phyloP scores from a whole-genome alignment of 192 early-diverging fungal species.

The Mortierella hygrophila region DNA sequence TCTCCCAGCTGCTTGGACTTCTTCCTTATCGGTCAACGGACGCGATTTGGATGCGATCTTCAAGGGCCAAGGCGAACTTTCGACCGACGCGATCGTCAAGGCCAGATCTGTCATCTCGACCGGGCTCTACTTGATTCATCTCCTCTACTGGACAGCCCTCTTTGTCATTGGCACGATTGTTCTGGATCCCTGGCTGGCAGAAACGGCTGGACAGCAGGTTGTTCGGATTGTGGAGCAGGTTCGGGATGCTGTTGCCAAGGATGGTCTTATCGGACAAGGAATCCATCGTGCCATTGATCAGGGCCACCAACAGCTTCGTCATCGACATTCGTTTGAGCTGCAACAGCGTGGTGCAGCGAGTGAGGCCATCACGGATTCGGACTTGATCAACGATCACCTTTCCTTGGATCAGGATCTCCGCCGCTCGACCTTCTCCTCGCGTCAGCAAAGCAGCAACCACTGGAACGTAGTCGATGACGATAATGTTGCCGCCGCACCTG shows the following conservation, averaged over 20 bases:
- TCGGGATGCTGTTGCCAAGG: conserved; percentile 18
- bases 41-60: conserved; percentile 44
- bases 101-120: conserved; percentile 40
- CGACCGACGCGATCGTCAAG: conserved; percentile 40
- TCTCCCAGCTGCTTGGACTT: conserved; percentile 4
- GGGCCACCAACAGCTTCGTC: neutral
- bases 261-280: neutral
- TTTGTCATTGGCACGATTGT: conserved; percentile 58
- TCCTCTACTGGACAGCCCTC: conserved; percentile 60
- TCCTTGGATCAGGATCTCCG: neutral
- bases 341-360: neutral
- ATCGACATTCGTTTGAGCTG: neutral
- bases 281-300: neutral
- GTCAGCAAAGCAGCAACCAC: neutral
- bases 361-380: neutral
- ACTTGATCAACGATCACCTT: neutral
- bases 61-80: conserved; percentile 14
- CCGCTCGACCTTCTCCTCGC: neutral
- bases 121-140: conserved; percentile 51
- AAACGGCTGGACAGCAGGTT: conserved; percentile 58
- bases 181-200: conserved; percentile 59
- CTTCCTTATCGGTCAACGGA: conserved; percentile 18
- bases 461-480: neutral
- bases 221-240: conserved; percentile 58
- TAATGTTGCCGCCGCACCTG: neutral